Evolutionary conservation across 441 rosid genomes (phyloP).

Genomic region (Eutrema salsugineum): DNA sequence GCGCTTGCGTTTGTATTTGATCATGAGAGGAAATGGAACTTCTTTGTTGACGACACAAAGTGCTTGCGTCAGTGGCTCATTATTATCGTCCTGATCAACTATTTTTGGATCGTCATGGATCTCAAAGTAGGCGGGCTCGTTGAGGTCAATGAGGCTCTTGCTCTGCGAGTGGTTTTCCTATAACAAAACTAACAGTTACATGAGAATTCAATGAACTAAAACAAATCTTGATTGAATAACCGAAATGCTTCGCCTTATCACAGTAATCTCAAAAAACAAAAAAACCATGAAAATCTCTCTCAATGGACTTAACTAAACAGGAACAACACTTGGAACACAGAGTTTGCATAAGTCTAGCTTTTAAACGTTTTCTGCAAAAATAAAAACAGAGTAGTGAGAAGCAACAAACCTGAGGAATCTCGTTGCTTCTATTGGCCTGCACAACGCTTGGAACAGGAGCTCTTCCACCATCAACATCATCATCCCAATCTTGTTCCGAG

Average conservation of each 20-base stretch:
- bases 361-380: not conserved
- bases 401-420: slow-evolving; percentile 10
- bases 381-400: not conserved
- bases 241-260: not conserved
- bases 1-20: slow-evolving; percentile 46
- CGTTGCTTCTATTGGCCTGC: not conserved
- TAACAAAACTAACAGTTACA: not conserved
- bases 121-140: slow-evolving; percentile 36
- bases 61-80: slow-evolving; percentile 34
- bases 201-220: not conserved
- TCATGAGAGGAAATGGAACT: slow-evolving; percentile 46
- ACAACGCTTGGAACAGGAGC: slow-evolving; percentile 26
- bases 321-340: not conserved
- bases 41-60: slow-evolving; percentile 51
- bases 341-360: not conserved
- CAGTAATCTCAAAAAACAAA: not conserved
- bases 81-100: not conserved
- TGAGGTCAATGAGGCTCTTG: not conserved
- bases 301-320: not conserved
- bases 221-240: not conserved
- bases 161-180: not conserved
- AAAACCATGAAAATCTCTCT: not conserved
- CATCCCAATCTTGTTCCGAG: slow-evolving; percentile 28
- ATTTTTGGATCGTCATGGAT: slow-evolving; percentile 5
- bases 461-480: slow-evolving; percentile 42